Evolutionary conservation across 2,329 filamentous ascomycete genomes (phyloP), one percentile per base, ranked within the genome.

Genomic region (Hansfordia pulvinata): DNA sequence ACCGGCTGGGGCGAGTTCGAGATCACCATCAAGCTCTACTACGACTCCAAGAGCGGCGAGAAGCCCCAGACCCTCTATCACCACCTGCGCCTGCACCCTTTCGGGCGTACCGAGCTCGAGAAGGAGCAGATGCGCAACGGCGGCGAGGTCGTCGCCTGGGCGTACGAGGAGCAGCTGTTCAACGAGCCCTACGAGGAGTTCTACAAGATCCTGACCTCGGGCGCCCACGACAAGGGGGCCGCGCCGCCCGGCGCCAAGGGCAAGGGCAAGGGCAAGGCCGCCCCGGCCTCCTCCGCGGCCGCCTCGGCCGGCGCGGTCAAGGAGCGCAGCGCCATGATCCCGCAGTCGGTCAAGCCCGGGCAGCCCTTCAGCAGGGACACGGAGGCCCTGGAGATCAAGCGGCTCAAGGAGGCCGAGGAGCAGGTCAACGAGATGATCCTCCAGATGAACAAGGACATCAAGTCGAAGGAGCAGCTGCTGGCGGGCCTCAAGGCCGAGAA

Each of bases 1-100:
- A 96, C 90, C 0, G 90, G 90, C 25, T 98, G 92, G 82, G 90
- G 90, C 44, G 90, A 94, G 56, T 98, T 98, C 58, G 84, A 90
- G 50, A 92, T 98, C 44, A 82, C 86, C 35, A 79, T 98, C 48
- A 85, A 93, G 47, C 67, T 98, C 23, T 93, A 93, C 60, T 98
- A 94, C 54, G 75, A 82, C 30, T 75, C 80, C 30, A 81, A 92
- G 47, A 80, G 76, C 19, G 76, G 73, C 42, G 90, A 98, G 60
- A 98, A 98, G 53, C 82, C 88, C 4, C 83, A 93, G 54, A 92
- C 86, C n/a, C 58, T 93, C 2, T 93, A 90, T 60, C 90, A 96
- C 53, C 84, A 85, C 44, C 60, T 98, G 30, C 81, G 86, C 28
- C 66, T 98, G 8, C 86, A 94, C 46, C 83, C 88, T 3, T 98